A percentile compares a stretch with the other conserved stretches of the same genome.
Evolutionary conservation across 306 rosid species (phyloP).

Genomic region (Clitoria ternatea): DNA sequence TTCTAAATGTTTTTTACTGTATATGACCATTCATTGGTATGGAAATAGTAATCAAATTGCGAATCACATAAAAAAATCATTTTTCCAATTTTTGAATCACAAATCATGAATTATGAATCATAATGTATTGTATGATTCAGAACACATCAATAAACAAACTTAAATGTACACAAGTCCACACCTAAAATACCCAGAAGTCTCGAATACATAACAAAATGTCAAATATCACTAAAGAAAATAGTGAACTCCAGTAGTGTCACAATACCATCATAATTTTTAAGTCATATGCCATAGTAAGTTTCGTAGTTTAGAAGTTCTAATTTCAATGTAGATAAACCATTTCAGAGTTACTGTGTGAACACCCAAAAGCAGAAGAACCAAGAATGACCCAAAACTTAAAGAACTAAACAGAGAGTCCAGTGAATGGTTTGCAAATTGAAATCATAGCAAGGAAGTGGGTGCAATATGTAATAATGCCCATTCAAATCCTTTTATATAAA

Average conservation of each 20-base stretch:
- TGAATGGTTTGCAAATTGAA: neutral
- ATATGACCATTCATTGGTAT: neutral
- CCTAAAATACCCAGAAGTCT: neutral
- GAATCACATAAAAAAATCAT: neutral
- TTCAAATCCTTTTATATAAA: neutral
- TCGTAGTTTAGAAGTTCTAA: neutral
- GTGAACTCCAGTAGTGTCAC: neutral
- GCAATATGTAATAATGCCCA: neutral
- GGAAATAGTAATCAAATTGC: neutral
- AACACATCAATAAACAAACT: neutral
- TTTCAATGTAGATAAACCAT: neutral
- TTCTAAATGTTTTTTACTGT: neutral
- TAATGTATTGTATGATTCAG: neutral
- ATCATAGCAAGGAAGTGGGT: slow-evolving; percentile 7
- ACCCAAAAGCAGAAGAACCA: neutral
- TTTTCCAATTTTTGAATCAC: neutral
- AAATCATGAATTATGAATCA: neutral
- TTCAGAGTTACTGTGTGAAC: neutral
- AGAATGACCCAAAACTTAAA: neutral
- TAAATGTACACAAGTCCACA: neutral
- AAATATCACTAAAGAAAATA: neutral
- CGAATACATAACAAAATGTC: neutral
- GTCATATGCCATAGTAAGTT: neutral
- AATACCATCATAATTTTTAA: neutral
- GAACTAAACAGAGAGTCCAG: neutral